Conservation (phyloP, 345 rosid genomes). For the Trapa incisa region DNA sequence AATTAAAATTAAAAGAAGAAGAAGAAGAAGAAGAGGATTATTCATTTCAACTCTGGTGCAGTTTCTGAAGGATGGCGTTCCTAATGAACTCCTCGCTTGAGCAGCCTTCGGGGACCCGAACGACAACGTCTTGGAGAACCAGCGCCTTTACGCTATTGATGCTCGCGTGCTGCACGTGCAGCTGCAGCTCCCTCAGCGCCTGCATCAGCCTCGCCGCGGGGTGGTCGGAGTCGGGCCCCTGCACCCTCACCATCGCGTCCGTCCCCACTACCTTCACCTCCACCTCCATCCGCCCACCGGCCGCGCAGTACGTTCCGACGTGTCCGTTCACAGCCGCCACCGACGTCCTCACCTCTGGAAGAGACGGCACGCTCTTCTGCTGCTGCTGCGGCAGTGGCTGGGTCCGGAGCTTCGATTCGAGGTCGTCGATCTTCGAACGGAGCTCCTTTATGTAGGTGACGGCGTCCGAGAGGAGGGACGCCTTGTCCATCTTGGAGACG, state of each 20-base stretch:
- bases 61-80: constrained; percentile 9
- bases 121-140: constrained; percentile 37
- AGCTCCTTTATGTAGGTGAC: constrained; percentile 64
- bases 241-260: constrained; percentile 37
- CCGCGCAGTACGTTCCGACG: not conserved
- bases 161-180: constrained; percentile 36
- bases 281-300: constrained; percentile 17
- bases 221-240: constrained; percentile 23
- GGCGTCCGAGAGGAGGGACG: constrained; percentile 61
- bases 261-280: constrained; percentile 45
- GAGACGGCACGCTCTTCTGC: not conserved
- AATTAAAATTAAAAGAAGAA: not conserved
- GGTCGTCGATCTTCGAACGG: constrained; percentile 28
- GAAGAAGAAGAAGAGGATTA: not conserved
- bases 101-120: constrained; percentile 24
- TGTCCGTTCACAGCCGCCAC: not conserved
- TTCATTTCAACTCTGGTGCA: not conserved
- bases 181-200: constrained; percentile 28
- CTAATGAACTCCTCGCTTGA: constrained; percentile 7
- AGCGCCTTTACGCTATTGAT: constrained; percentile 26
- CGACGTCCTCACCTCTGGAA: not conserved
- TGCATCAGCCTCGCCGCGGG: constrained; percentile 41
- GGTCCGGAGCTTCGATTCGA: constrained; percentile 27
- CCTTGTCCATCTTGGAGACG: constrained; percentile 88
- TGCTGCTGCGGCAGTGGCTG: not conserved